phyloP scores from a whole-genome alignment of 306 rosid species.

The Luffa acutangula region DNA sequence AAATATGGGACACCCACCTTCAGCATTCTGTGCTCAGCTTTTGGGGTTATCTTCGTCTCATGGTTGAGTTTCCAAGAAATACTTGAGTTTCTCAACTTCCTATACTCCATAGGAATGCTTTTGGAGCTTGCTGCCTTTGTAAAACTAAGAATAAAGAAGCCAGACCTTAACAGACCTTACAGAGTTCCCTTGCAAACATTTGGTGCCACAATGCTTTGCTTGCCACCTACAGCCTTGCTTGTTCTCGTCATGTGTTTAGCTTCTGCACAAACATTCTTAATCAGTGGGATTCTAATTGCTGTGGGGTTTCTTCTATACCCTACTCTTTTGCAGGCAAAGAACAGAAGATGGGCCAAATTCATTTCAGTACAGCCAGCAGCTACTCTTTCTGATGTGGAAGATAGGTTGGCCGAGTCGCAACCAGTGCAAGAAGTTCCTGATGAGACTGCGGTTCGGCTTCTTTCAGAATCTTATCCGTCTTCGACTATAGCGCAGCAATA shows the following conservation, averaged over 20 bases:
- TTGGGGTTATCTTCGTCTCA: constrained; percentile 78
- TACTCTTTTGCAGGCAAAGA: constrained; percentile 43
- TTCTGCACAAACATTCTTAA: constrained; percentile 50
- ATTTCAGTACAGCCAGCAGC: constrained; percentile 24
- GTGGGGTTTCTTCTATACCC: constrained; percentile 58
- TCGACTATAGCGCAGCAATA: constrained; percentile 9
- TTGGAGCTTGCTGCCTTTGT: constrained; percentile 80
- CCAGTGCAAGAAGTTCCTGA: constrained; percentile 24
- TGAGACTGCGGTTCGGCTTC: constrained; percentile 34
- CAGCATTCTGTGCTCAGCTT: constrained; percentile 72
- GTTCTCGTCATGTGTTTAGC: constrained; percentile 84
- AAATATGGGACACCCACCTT: constrained; percentile 77
- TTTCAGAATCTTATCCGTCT: constrained; percentile 19
- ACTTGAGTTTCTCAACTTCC: constrained; percentile 74
- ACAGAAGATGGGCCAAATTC: constrained; percentile 33
- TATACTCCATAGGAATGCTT: constrained; percentile 83
- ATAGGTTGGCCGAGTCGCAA: constrained; percentile 16
- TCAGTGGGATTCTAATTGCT: constrained; percentile 41
- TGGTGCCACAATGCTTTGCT: constrained; percentile 57
- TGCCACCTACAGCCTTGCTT: constrained; percentile 67
- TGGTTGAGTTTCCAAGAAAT: constrained; percentile 96
- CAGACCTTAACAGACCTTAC: constrained; percentile 73
- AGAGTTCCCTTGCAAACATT: constrained; percentile 63
- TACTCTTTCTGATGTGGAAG: constrained; percentile 20
- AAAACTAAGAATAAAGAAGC: constrained; percentile 51